phyloP scores from a whole-genome alignment of 768 basidiomycete species.

The Leccinum imitatum region DNA sequence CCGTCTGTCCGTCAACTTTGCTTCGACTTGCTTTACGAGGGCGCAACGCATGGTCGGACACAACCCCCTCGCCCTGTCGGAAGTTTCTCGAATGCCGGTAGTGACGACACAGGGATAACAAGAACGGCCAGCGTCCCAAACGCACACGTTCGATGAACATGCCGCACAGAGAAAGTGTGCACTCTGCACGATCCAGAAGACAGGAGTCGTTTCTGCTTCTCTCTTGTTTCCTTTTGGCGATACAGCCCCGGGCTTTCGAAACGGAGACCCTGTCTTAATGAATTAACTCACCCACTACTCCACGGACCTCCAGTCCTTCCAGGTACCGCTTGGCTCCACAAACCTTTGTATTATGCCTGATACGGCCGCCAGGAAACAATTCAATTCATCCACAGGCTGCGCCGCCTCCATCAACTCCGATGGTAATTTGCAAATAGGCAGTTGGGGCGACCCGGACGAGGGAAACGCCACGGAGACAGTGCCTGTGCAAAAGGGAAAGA shows the following conservation, averaged over 20 bases:
- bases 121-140: not conserved
- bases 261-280: conserved; percentile 22
- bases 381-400: conserved; percentile 11
- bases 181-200: not conserved
- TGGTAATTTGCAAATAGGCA: conserved; percentile 26
- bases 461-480: conserved; percentile 26
- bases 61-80: not conserved
- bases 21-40: not conserved
- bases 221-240: not conserved
- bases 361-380: conserved; percentile 11
- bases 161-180: conserved; percentile 11
- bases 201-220: not conserved
- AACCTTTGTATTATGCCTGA: conserved; percentile 3
- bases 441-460: conserved; percentile 15
- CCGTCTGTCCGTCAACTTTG: not conserved
- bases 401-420: conserved; percentile 19
- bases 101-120: conserved; percentile 16
- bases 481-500: not conserved
- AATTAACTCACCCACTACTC: conserved; percentile 10
- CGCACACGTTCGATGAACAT: conserved; percentile 18
- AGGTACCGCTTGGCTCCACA: conserved; percentile 19
- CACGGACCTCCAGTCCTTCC: conserved; percentile 20
- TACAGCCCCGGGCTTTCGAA: conserved; percentile 4
- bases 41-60: conserved; percentile 8
- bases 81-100: not conserved